Percentiles rank a stretch among this genome's conserved stretches.
These are phyloP conservation scores for Beauveria sp. DNA, from an alignment of 2,329 filamentous ascomycete genomes.

Conservation along the genomic window DNA sequence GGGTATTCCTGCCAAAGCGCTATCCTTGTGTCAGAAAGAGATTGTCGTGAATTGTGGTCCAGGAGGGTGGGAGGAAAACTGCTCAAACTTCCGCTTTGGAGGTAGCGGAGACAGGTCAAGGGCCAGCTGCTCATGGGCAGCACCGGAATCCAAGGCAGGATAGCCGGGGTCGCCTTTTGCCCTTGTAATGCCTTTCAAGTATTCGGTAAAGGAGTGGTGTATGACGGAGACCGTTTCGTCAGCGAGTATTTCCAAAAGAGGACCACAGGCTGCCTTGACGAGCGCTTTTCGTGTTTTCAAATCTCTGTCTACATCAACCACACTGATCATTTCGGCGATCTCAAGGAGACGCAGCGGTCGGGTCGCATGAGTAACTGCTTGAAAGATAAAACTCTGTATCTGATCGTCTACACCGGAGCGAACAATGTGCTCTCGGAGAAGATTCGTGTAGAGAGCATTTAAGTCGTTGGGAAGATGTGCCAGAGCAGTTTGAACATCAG, in stretches of 20 bases:
- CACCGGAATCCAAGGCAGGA: conserved; percentile 8
- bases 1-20: conserved; percentile 16
- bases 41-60: background rate
- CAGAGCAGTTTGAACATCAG: conserved; percentile 21
- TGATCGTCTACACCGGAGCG: conserved; percentile 23
- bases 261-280: conserved; percentile 33
- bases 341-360: conserved; percentile 36
- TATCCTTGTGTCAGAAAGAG: background rate
- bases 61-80: background rate
- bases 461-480: conserved; percentile 22
- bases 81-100: background rate
- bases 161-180: conserved; percentile 10
- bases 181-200: conserved; percentile 24
- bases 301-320: conserved; percentile 11
- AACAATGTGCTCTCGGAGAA: background rate
- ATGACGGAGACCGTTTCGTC: conserved; percentile 38
- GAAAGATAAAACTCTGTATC: conserved; percentile 32
- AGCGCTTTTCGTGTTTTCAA: conserved; percentile 28
- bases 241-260: conserved; percentile 36
- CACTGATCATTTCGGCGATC: conserved; percentile 22
- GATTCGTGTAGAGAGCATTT: background rate
- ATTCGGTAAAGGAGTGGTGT: conserved; percentile 43
- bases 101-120: background rate
- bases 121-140: background rate
- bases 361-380: conserved; percentile 33